Evolutionary conservation across 192 early-diverging fungal species (phyloP).

Genomic region (Linderina pennispora): DNA sequence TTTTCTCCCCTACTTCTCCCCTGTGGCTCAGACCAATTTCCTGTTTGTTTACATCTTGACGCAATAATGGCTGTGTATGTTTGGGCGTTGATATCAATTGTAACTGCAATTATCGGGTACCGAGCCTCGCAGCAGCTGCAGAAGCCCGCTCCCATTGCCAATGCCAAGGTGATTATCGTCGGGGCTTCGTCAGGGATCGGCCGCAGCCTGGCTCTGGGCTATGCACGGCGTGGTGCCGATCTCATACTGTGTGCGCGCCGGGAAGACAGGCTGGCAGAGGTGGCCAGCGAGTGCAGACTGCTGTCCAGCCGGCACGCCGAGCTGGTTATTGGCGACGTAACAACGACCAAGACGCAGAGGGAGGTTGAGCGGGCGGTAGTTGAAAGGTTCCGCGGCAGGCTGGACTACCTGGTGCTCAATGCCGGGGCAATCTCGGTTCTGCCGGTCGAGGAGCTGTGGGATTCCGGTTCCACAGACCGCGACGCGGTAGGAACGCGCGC

Average conservation of each 20-base stretch:
- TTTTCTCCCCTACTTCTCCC: no score
- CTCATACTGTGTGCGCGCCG: conserved; percentile 64
- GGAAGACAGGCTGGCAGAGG: conserved; percentile 36
- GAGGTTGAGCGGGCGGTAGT: conserved; percentile 26
- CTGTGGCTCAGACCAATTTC: conserved; percentile 2
- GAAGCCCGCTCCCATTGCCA: conserved; percentile 10
- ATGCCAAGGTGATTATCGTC: conserved; percentile 59
- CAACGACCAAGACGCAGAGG: conserved; percentile 45
- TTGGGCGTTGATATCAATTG: conserved; percentile 5
- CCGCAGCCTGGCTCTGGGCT: conserved; percentile 55
- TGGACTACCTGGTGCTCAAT: conserved; percentile 70
- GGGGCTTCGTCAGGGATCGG: conserved; percentile 81
- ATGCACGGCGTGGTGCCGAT: conserved; percentile 56
- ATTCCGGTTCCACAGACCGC: conserved; percentile 9
- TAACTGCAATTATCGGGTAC: conserved; percentile 2
- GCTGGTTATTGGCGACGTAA: conserved; percentile 55
- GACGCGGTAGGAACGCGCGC: conserved; percentile 14
- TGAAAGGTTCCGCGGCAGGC: conserved; percentile 16
- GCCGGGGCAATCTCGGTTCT: conserved; percentile 72
- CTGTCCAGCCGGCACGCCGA: conserved; percentile 5
- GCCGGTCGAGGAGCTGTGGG: conserved; percentile 56
- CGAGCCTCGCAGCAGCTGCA: conserved; percentile 1
- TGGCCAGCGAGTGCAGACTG: conserved; percentile 43
- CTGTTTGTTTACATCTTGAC: conserved; percentile 5
- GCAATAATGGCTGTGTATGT: conserved; percentile 12